Evolutionary conservation across 148 eudicot genomes (phyloP).

Genomic region (Drosera capensis): DNA sequence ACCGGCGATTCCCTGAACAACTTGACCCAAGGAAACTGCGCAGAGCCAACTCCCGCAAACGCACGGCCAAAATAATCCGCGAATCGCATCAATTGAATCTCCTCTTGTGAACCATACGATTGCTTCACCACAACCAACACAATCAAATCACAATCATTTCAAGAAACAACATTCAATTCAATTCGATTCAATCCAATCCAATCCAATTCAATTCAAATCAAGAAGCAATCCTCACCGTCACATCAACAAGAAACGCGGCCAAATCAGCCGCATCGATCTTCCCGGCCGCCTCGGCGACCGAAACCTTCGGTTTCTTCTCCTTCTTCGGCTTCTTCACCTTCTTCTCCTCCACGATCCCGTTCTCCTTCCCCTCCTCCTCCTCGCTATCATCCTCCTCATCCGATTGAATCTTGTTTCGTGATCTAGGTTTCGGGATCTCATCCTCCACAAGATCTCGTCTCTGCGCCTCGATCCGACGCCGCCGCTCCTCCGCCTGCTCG

Average conservation of each 20-base stretch:
- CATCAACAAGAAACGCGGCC: conserved; percentile 11
- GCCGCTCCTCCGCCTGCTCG: conserved; percentile 11
- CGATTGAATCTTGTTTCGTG: conserved; percentile 1
- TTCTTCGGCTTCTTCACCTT: conserved; percentile 11
- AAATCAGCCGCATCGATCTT: conserved; percentile 14
- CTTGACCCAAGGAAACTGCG: conserved; percentile 55
- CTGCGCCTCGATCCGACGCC: conserved; percentile 17
- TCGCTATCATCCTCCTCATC: conserved; percentile 3
- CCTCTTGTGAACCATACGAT: conserved; percentile 39
- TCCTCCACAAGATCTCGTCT: conserved; percentile 8
- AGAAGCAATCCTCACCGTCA: conserved; percentile 6
- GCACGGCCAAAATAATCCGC: conserved; percentile 53
- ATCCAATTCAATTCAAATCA: neutral
- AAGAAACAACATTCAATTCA: neutral
- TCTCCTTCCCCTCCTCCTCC: conserved; percentile 1
- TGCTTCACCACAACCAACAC: conserved; percentile 1
- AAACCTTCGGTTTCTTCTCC: conserved; percentile 5
- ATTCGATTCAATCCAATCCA: neutral
- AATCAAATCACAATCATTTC: neutral
- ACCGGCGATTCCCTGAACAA: conserved; percentile 45
- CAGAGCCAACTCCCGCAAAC: conserved; percentile 30
- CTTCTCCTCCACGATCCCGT: conserved; percentile 1
- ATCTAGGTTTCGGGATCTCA: neutral
- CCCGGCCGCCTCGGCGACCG: conserved; percentile 12
- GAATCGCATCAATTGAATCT: conserved; percentile 46